Evolutionary conservation across 2,329 filamentous ascomycete genomes (phyloP).

Genomic region (Xylariaceae sp.): DNA sequence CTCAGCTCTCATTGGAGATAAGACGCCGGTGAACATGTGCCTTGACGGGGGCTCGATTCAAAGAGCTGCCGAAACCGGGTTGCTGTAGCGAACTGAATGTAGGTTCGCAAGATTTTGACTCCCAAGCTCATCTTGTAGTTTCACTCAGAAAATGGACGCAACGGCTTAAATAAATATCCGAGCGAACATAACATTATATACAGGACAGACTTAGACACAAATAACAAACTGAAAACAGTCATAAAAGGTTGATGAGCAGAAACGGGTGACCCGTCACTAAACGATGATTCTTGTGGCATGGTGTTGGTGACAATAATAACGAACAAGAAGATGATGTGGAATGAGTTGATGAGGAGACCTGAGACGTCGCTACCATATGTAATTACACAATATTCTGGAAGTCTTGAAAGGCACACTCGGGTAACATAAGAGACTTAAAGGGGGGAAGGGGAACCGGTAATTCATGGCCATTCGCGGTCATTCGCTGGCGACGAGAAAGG

Average conservation of each 20-base stretch:
- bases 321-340: no score
- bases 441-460: no score
- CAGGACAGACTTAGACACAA: background rate
- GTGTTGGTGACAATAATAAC: no score
- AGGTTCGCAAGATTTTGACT: constrained; percentile 13
- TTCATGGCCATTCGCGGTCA: no score
- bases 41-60: constrained; percentile 12
- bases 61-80: constrained; percentile 21
- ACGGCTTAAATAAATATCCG: constrained; percentile 14
- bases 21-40: constrained; percentile 16
- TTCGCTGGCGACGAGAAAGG: no score
- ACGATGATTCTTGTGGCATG: no score
- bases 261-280: no score
- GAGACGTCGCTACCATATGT: no score
- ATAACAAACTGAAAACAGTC: constrained; percentile 9
- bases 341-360: no score
- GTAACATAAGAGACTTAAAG: no score
- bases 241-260: constrained; percentile 28
- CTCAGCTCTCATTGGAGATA: constrained; percentile 12
- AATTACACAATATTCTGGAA: no score
- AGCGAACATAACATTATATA: constrained; percentile 23
- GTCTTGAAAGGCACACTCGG: no score
- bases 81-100: constrained; percentile 15
- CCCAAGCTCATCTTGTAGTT: constrained; percentile 19
- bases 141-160: constrained; percentile 30